Evolutionary conservation across 495 filamentous ascomycete genomes (phyloP).

Genomic region (Wilcoxina mikolae): DNA sequence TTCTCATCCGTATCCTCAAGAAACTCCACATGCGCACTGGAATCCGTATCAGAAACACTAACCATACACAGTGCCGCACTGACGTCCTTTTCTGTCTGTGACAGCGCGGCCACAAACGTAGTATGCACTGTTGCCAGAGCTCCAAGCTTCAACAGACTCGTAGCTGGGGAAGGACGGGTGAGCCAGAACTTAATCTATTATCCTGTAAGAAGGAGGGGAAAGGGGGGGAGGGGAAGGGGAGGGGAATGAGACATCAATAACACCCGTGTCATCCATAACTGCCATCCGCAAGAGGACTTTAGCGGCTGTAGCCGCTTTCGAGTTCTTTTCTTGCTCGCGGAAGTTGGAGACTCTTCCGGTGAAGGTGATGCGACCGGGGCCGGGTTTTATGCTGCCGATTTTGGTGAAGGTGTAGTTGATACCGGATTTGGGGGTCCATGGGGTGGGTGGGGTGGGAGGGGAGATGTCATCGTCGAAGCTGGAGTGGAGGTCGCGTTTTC

Average conservation of each 20-base stretch:
- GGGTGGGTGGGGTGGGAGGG: neutral
- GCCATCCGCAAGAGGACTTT: neutral
- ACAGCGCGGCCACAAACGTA: slow-evolving; percentile 1
- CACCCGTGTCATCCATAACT: slow-evolving; percentile 4
- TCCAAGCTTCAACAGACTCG: neutral
- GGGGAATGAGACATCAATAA: slow-evolving; percentile 3
- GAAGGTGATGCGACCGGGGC: slow-evolving; percentile 2
- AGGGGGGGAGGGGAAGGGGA: neutral
- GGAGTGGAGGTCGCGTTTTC: neutral
- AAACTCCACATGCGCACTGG: slow-evolving; percentile 5
- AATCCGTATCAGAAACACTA: slow-evolving; percentile 3
- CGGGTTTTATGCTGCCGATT: neutral
- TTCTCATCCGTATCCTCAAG: slow-evolving; percentile 4
- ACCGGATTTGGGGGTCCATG: neutral
- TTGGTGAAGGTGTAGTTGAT: neutral
- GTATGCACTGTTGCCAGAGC: slow-evolving; percentile 1
- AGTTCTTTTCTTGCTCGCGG: slow-evolving; percentile 1
- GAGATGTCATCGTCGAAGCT: neutral
- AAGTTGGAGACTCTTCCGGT: slow-evolving; percentile 5
- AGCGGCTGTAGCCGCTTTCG: neutral
- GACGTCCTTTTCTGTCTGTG: neutral
- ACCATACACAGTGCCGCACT: neutral
- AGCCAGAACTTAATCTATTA: slow-evolving; percentile 6
- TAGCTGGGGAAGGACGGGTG: neutral
- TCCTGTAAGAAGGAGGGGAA: neutral